Evolutionary conservation across 257 asterid genomes (phyloP).

Genomic region (Scutellaria baicalensis): DNA sequence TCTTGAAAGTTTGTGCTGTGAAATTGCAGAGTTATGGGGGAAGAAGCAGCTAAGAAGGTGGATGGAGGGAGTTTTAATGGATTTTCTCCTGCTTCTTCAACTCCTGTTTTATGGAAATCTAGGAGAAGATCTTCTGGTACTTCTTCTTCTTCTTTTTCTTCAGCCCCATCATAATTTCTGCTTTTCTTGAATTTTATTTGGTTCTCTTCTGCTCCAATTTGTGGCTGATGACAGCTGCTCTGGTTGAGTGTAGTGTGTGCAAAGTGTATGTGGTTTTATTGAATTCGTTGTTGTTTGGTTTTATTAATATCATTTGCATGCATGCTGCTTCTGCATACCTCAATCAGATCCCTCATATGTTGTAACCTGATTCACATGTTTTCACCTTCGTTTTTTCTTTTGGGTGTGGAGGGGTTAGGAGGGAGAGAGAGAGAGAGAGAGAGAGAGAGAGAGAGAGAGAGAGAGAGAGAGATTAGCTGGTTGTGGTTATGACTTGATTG

Average conservation of each 20-base stretch:
- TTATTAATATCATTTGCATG: conserved; percentile 7
- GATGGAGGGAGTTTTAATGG: conserved; percentile 36
- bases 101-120: conserved; percentile 84
- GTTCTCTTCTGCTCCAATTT: neutral
- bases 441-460: neutral
- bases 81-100: conserved; percentile 65
- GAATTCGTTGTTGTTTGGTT: neutral
- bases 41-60: conserved; percentile 22
- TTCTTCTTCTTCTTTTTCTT: neutral
- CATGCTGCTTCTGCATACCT: neutral
- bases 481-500: too few relatives aligned
- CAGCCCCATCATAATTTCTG: neutral
- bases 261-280: neutral
- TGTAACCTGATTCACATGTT: neutral
- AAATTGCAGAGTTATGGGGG: conserved; percentile 56
- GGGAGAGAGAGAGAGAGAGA: neutral
- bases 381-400: neutral
- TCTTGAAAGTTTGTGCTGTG: neutral
- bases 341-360: neutral
- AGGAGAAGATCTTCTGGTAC: conserved; percentile 64
- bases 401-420: neutral
- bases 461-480: too few relatives aligned
- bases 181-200: conserved; percentile 3
- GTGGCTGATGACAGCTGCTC: neutral
- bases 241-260: neutral